Evolutionary conservation across 495 filamentous ascomycete genomes (phyloP).

Genomic region (Podospora pseudopauciseta): DNA sequence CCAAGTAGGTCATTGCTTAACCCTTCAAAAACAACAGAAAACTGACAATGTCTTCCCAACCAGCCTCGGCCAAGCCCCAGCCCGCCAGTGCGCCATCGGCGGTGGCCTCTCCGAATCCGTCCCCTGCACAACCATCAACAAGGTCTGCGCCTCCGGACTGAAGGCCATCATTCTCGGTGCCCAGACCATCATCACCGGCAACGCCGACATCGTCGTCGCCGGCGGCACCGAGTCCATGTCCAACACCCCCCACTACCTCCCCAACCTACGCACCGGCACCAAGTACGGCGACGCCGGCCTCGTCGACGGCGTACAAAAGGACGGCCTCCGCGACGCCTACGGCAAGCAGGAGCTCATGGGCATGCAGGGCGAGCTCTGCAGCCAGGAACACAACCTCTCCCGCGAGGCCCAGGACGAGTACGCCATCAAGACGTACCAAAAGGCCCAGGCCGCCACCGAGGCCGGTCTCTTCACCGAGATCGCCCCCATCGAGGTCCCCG

Average conservation of each 20-base stretch:
- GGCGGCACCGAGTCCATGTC: constrained; percentile 98
- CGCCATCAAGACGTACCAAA: constrained; percentile 86
- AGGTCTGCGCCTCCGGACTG: constrained; percentile 91
- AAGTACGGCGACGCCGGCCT: constrained; percentile 87
- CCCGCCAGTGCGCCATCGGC: constrained; percentile 84
- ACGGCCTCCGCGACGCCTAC: constrained; percentile 89
- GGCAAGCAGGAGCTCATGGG: constrained; percentile 92
- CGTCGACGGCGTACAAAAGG: constrained; percentile 86
- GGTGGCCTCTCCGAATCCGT: constrained; percentile 76
- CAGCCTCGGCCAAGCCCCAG: constrained; percentile 94
- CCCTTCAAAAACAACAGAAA: constrained; percentile 2
- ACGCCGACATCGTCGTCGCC: constrained; percentile 82
- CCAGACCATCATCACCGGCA: constrained; percentile 94
- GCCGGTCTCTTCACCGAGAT: constrained; percentile 84
- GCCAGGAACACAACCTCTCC: constrained; percentile 72
- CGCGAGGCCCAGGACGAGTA: constrained; percentile 89
- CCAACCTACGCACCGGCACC: constrained; percentile 71
- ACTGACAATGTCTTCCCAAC: constrained; percentile 12
- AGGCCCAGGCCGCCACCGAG: constrained; percentile 79
- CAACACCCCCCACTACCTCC: constrained; percentile 94
- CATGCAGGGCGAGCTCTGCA: constrained; percentile 86
- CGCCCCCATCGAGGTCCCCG: constrained; percentile 80
- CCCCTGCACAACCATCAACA: constrained; percentile 93
- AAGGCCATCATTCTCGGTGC: constrained; percentile 94
- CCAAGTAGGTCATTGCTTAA: constrained; percentile 63